phyloP scores from a whole-genome alignment of 106 monocot species.

The Phalaenopsis equestris region DNA sequence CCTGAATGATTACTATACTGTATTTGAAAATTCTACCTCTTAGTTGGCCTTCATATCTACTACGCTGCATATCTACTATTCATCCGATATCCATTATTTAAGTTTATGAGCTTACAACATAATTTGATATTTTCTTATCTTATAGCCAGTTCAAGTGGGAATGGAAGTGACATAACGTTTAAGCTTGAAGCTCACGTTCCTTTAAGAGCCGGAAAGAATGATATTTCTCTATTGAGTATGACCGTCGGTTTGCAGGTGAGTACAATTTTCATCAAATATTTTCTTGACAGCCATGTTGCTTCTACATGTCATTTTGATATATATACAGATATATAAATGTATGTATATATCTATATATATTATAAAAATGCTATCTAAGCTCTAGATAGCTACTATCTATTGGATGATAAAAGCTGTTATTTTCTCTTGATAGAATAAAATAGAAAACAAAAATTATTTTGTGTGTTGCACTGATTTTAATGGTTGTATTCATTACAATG shows the following conservation, averaged over 20 bases:
- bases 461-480: neutral
- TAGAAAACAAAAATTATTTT: neutral
- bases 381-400: neutral
- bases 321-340: too few relatives aligned
- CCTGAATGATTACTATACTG: too few relatives aligned
- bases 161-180: slow-evolving; percentile 50
- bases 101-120: neutral
- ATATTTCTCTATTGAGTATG: slow-evolving; percentile 89
- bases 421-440: neutral
- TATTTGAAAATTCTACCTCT: too few relatives aligned
- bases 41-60: too few relatives aligned
- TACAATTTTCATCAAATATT: neutral
- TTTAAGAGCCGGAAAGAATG: slow-evolving; percentile 60
- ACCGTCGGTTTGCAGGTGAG: slow-evolving; percentile 94
- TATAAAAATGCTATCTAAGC: too few relatives aligned
- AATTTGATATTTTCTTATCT: neutral
- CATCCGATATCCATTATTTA: neutral
- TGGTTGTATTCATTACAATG: neutral
- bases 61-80: neutral
- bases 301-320: neutral
- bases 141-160: slow-evolving; percentile 67
- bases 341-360: too few relatives aligned
- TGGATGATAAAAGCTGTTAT: neutral
- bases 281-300: neutral
- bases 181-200: slow-evolving; percentile 50